A percentile compares a stretch with the other conserved stretches of the same genome.
Evolutionary conservation across 768 basidiomycete species (phyloP).

Genomic region (Termitomyces sp.): DNA sequence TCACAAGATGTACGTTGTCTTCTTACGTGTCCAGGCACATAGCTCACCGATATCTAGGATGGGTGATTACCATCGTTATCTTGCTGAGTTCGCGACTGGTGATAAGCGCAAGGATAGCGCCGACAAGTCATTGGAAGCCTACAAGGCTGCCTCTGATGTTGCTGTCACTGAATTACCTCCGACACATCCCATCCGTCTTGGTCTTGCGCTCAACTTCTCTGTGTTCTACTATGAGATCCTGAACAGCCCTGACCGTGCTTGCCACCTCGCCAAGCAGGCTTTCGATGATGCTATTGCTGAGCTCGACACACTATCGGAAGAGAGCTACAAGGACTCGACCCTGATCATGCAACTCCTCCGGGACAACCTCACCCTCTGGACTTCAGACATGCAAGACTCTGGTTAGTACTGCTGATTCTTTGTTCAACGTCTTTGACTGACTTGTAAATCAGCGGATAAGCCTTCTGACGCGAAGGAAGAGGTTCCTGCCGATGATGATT

Average conservation of each 20-base stretch:
- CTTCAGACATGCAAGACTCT: slow-evolving; percentile 94
- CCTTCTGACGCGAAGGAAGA: slow-evolving; percentile 68
- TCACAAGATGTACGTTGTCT: slow-evolving; percentile 84
- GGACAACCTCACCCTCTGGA: slow-evolving; percentile 98
- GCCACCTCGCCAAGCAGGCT: slow-evolving; percentile 97
- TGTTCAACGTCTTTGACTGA: background rate
- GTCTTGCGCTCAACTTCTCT: slow-evolving; percentile 98
- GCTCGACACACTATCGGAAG: slow-evolving; percentile 97
- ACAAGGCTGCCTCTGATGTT: slow-evolving; percentile 97
- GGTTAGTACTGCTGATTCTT: slow-evolving; percentile 38
- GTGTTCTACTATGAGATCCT: slow-evolving; percentile 99
- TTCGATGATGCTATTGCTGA: slow-evolving; percentile 99
- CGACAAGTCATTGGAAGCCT: slow-evolving; percentile 94
- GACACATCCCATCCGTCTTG: slow-evolving; percentile 97
- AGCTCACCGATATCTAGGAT: slow-evolving; percentile 54
- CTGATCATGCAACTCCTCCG: slow-evolving; percentile 95
- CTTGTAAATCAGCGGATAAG: slow-evolving; percentile 49
- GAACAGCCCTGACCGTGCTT: slow-evolving; percentile 97
- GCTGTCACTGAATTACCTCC: slow-evolving; percentile 93
- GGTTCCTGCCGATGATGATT: slow-evolving; percentile 60
- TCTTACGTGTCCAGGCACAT: background rate
- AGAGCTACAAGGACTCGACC: slow-evolving; percentile 99
- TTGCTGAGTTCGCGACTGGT: slow-evolving; percentile 97
- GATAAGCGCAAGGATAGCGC: slow-evolving; percentile 96
- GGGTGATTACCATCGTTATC: slow-evolving; percentile 99